Conservation (phyloP, 192 early-diverging fungal genomes). For the Phycomyces blakesleeanus region DNA sequence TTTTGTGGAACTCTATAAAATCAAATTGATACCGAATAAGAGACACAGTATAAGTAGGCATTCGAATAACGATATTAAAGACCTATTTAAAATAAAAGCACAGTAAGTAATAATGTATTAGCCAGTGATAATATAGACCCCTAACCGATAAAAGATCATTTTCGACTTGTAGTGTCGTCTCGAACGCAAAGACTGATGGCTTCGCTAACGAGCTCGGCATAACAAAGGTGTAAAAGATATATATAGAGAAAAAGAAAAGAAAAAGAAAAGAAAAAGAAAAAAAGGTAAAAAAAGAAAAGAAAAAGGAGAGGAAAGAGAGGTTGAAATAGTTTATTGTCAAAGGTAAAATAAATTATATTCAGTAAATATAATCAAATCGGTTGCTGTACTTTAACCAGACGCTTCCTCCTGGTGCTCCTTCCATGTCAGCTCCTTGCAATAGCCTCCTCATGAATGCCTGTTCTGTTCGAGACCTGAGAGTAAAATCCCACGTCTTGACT, state of each 20-base stretch:
- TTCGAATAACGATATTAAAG: slow-evolving; percentile 34
- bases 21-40: slow-evolving; percentile 34
- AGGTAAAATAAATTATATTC: slow-evolving; percentile 10
- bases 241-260: not conserved
- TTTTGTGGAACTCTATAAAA: slow-evolving; percentile 38
- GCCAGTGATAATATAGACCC: not conserved
- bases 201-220: not conserved
- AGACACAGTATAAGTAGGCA: slow-evolving; percentile 19
- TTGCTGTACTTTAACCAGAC: not conserved
- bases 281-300: slow-evolving; percentile 1
- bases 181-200: slow-evolving; percentile 19
- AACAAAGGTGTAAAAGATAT: not conserved
- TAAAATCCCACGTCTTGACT: slow-evolving; percentile 4
- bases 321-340: slow-evolving; percentile 6
- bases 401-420: slow-evolving; percentile 1
- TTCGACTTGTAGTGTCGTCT: slow-evolving; percentile 16
- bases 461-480: not conserved
- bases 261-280: not conserved
- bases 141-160: slow-evolving; percentile 15
- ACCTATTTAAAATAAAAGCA: slow-evolving; percentile 13
- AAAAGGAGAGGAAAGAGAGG: slow-evolving; percentile 1
- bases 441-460: not conserved
- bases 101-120: not conserved
- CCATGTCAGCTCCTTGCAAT: not conserved
- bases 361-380: not conserved